Conservation (phyloP, 345 rosid species). For the Murraya koenigii region DNA sequence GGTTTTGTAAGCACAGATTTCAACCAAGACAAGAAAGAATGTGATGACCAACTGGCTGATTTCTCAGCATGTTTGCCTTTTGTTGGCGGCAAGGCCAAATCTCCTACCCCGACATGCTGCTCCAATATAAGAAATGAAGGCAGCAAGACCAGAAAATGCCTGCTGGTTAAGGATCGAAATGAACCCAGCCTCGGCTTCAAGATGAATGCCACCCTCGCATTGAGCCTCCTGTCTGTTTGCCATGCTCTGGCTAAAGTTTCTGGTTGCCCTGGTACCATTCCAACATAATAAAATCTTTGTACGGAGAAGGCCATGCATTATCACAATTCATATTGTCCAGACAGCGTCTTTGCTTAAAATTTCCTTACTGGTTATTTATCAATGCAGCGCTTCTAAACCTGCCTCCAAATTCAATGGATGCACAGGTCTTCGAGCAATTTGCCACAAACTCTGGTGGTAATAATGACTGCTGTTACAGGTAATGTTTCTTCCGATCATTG, state of each 20-base stretch:
- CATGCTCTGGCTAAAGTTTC: constrained; percentile 36
- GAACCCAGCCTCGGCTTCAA: constrained; percentile 39
- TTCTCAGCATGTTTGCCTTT: constrained; percentile 40
- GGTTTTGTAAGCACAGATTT: constrained; percentile 19
- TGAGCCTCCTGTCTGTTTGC: constrained; percentile 35
- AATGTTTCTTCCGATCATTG: background rate
- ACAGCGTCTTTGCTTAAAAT: too few species aligned
- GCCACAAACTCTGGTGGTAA: background rate
- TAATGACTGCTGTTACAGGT: background rate
- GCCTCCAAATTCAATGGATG: constrained; percentile 28
- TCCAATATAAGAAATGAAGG: constrained; percentile 18
- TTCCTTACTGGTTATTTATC: too few species aligned
- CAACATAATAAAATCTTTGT: background rate
- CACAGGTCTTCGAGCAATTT: background rate
- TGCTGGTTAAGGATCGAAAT: constrained; percentile 36
- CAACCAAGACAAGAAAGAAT: constrained; percentile 33
- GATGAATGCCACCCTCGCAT: constrained; percentile 42
- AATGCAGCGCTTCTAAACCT: background rate
- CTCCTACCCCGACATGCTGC: constrained; percentile 42
- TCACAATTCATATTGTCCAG: too few species aligned
- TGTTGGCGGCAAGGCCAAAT: constrained; percentile 28
- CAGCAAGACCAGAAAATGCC: constrained; percentile 37
- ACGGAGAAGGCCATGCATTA: too few species aligned
- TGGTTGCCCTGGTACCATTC: constrained; percentile 34
- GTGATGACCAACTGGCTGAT: constrained; percentile 32